Conservation (phyloP, 2,329 filamentous ascomycete species). For the Talaromyces sp. region DNA sequence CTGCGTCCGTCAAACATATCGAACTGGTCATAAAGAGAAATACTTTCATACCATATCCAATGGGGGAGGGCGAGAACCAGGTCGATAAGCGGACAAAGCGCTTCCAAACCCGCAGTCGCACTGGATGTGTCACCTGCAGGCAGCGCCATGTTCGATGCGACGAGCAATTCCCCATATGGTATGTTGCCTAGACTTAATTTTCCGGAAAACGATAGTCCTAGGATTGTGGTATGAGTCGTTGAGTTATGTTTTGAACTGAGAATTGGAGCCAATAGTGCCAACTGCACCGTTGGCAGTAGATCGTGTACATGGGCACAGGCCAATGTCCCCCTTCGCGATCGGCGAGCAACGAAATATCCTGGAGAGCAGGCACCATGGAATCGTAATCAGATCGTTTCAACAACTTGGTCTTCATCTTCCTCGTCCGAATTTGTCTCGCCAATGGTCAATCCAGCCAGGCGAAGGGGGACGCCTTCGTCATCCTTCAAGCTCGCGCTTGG, state of each 20-base stretch:
- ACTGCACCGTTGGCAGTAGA: neutral
- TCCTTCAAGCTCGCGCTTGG: neutral
- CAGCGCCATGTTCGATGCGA: conserved; percentile 3
- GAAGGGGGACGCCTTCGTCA: neutral
- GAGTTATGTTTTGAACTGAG: too few species aligned
- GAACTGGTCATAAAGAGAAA: neutral
- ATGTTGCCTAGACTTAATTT: neutral
- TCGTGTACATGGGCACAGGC: neutral
- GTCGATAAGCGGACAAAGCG: conserved; percentile 9
- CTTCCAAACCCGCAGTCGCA: neutral
- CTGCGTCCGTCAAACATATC: neutral
- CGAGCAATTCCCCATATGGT: conserved; percentile 1
- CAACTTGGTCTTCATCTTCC: neutral
- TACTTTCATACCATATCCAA: neutral
- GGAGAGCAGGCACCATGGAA: neutral
- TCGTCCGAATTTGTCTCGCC: neutral
- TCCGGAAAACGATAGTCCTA: neutral
- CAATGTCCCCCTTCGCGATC: neutral
- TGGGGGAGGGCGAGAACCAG: neutral
- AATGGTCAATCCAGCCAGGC: neutral
- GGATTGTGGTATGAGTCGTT: too few species aligned
- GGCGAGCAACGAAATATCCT: neutral
- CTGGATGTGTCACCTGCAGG: conserved; percentile 1
- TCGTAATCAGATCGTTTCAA: neutral
- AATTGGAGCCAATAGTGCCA: neutral